Base-by-base conservation (phyloP, 2,329 filamentous ascomycete species). In the Neofusicoccum kwambonambiense region DNA sequence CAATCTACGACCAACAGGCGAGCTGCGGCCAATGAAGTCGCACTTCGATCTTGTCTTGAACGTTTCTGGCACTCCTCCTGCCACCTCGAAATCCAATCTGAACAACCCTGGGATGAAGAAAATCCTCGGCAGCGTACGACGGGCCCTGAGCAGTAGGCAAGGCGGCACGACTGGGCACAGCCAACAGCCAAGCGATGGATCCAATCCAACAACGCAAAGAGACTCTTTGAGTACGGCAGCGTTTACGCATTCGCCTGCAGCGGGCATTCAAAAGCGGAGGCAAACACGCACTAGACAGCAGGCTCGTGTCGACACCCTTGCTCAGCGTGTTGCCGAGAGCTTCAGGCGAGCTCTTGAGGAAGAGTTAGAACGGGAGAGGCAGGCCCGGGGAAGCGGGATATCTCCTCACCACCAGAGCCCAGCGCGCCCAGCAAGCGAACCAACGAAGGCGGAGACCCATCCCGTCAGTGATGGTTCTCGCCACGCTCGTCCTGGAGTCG, bases 121-220 rank as follows among this genome's bases (percentile, higher is more conserved):
- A 70, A 85, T 98, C 0, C 84, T 99, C 58, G 91, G 93, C 6
- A 94, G 91, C 67, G 91, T 98, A 42, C 90, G 93, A 17, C 88
- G 92, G 68, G 93, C 89, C 5, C 77, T 97, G 56, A 92, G 92
- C 74, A 91, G 83, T 13, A 80, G 80, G 62, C 79, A 82, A 57
- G 62, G 49, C 22, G 45, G 47, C 22, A 34, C 61, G 27, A 42
- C 44, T 17, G 44, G 42, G 7, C 51, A 58, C 12, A 35, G 19
- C 13, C 56, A 47, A 47, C 42, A 47, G 13, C n/a, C 41, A 3
- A 60, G 56, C 42, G 56, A 60, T 4, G 13, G 70, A 69, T 6
- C 61, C 4, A 44, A 52, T 17, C 49, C 27, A 35, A 63, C 47
- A 1, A 54, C 49, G n/a, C 19, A 47, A 5, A 64, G 52, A 47